Percentiles rank a stretch among this genome's conserved stretches.
Evolutionary conservation across 2,329 filamentous ascomycete species (phyloP).

Genomic region (Botrytis fragariae): DNA sequence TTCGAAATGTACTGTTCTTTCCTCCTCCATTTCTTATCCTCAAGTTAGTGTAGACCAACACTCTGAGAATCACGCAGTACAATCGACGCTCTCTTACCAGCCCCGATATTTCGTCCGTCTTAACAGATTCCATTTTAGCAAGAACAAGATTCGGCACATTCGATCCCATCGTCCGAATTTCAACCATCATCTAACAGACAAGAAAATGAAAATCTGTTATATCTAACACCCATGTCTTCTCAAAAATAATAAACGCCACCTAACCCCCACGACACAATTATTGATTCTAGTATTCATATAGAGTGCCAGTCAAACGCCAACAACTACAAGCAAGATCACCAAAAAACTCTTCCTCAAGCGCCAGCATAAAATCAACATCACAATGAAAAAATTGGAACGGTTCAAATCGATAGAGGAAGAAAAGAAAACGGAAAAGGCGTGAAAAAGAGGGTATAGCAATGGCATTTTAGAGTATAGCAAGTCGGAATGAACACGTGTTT

Average conservation of each 20-base stretch:
- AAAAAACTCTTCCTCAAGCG: not conserved
- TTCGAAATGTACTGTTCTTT: no score
- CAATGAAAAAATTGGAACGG: not conserved
- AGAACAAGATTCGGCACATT: not conserved
- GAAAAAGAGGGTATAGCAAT: not conserved
- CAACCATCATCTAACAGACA: not conserved
- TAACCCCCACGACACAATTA: not conserved
- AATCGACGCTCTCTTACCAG: not conserved
- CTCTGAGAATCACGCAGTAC: not conserved
- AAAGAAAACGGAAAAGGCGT: not conserved
- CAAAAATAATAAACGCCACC: not conserved
- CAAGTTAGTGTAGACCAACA: no score
- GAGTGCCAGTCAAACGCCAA: not conserved
- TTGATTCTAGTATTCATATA: not conserved
- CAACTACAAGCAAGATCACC: no score
- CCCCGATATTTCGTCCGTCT: no score
- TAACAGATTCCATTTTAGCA: not conserved
- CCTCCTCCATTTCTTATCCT: no score
- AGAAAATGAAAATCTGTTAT: not conserved
- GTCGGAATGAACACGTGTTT: not conserved
- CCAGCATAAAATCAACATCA: not conserved
- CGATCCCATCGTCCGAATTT: not conserved
- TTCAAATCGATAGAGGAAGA: not conserved
- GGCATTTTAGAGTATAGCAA: not conserved
- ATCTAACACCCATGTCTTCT: not conserved